Conservation (phyloP, 768 basidiomycete genomes). For the Suillus hirtellus region DNA sequence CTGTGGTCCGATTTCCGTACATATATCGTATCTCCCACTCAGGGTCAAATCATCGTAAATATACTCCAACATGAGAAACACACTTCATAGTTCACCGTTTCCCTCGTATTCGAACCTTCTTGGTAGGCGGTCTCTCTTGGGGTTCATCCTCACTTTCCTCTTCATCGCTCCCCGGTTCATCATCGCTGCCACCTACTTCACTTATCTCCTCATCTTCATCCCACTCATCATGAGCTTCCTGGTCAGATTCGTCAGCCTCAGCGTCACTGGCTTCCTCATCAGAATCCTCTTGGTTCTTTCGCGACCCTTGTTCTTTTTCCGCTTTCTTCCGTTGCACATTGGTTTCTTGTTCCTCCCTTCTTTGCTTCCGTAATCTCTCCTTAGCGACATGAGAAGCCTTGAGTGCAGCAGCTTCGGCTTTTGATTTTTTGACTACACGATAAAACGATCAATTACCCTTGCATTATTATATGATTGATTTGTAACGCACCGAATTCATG, state of each 20-base stretch:
- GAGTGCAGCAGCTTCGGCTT: constrained; percentile 65
- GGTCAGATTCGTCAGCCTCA: constrained; percentile 42
- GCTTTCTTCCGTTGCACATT: constrained; percentile 87
- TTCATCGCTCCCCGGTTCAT: constrained; percentile 39
- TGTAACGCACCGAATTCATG: constrained; percentile 82
- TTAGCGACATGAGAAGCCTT: constrained; percentile 78
- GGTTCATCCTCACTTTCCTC: constrained; percentile 45
- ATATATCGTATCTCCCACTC: not conserved
- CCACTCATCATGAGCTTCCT: constrained; percentile 42
- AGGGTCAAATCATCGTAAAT: not conserved
- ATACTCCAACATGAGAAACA: not conserved
- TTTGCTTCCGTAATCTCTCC: constrained; percentile 70
- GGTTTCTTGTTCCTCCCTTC: constrained; percentile 86
- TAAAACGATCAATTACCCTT: constrained; percentile 6
- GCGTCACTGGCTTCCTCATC: constrained; percentile 45
- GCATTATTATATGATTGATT: constrained; percentile 7
- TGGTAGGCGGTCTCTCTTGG: constrained; percentile 46
- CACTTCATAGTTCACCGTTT: constrained; percentile 39
- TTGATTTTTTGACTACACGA: constrained; percentile 82
- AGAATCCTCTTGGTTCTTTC: constrained; percentile 32
- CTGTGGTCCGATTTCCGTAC: not conserved
- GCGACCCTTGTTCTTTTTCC: constrained; percentile 27
- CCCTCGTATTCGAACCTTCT: constrained; percentile 53
- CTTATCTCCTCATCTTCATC: constrained; percentile 68
- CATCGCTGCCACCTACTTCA: constrained; percentile 50